phyloP scores from a whole-genome alignment of 139 green algal genomes.

The Chlorella sp. region DNA sequence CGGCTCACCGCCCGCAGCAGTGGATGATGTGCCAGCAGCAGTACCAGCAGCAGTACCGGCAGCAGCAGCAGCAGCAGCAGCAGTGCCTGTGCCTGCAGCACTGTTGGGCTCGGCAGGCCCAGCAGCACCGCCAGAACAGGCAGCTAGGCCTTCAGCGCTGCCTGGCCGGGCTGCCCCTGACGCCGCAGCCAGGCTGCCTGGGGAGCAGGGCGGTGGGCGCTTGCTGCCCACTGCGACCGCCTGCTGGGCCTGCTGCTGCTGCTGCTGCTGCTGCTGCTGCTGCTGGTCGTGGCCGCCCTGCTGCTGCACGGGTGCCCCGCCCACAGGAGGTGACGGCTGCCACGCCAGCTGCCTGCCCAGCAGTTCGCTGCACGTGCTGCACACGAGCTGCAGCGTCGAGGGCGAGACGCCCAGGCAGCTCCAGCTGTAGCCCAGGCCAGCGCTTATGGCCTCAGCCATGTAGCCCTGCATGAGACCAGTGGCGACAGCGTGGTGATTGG shows the following conservation, averaged over 20 bases:
- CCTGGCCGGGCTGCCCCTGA: background rate
- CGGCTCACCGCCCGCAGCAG: background rate
- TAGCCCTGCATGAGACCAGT: conserved; percentile 29
- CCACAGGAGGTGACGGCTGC: background rate
- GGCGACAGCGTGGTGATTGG: background rate
- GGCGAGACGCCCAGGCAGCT: conserved; percentile 29
- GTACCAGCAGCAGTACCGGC: background rate
- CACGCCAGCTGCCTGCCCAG: background rate
- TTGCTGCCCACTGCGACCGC: background rate
- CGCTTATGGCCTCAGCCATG: conserved; percentile 54
- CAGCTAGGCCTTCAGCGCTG: background rate
- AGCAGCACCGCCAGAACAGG: background rate
- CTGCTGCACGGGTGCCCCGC: background rate
- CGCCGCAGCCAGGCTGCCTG: conserved; percentile 5
- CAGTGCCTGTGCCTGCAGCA: background rate
- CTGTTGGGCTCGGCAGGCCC: no score
- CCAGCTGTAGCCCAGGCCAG: conserved; percentile 53
- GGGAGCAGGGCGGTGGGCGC: background rate
- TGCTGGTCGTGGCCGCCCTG: background rate
- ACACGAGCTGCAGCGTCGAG: background rate
- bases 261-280: conserved; percentile 7
- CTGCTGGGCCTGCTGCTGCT: background rate
- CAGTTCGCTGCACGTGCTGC: conserved; percentile 10
- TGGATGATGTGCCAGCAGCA: no score
- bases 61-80: background rate